A percentile compares a stretch with the other conserved stretches of the same genome.
These are phyloP conservation scores for Rubia balearica DNA, from an alignment of 305 asterid genomes.

Conservation along the genomic window DNA sequence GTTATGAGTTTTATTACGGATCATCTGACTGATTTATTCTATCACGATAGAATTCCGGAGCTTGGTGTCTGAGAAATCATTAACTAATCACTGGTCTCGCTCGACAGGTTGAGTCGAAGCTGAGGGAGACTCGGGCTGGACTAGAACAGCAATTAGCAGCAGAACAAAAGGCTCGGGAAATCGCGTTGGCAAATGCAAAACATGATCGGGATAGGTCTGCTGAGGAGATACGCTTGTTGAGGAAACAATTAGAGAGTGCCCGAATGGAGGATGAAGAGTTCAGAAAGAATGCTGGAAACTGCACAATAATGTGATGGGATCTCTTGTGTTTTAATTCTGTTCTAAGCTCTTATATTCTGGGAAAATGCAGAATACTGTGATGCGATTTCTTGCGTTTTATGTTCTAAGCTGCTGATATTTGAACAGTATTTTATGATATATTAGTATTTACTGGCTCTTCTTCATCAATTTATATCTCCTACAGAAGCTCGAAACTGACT, in stretches of 20 bases:
- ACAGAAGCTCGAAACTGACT: not conserved
- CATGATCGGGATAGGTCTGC: constrained; percentile 36
- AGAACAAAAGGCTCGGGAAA: constrained; percentile 49
- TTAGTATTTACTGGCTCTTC: not conserved
- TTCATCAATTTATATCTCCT: too few relatives aligned
- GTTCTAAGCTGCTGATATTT: too few relatives aligned
- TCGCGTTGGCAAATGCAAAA: constrained; percentile 40
- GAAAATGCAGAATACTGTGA: not conserved
- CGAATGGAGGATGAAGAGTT: constrained; percentile 62
- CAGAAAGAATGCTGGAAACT: constrained; percentile 42
- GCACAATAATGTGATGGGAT: not conserved
- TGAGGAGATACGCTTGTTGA: constrained; percentile 24
- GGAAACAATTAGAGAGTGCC: constrained; percentile 67
- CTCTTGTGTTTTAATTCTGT: not conserved
- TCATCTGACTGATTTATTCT: not conserved
- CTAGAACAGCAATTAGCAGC: constrained; percentile 23
- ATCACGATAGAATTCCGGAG: not conserved
- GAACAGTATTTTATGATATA: not conserved
- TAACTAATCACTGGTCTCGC: not conserved
- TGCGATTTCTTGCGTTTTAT: not conserved
- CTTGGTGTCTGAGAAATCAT: not conserved
- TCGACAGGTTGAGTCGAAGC: constrained; percentile 8
- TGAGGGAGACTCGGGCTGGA: constrained; percentile 6
- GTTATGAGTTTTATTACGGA: too few relatives aligned
- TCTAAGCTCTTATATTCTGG: not conserved